Conservation (phyloP, 805 yeast genomes). For the Teunomyces panamensis region DNA sequence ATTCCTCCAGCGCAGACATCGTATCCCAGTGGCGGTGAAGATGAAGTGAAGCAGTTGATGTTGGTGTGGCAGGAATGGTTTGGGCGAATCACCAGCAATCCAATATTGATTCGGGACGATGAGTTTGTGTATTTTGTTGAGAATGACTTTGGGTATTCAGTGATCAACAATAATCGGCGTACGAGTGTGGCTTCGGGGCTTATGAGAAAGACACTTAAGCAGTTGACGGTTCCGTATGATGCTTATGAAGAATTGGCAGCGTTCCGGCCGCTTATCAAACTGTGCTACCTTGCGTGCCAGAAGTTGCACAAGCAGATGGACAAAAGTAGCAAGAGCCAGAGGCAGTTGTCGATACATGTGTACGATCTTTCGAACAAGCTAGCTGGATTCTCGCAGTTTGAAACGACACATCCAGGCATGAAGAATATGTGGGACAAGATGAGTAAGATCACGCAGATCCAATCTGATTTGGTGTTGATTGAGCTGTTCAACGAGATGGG, state of each 20-base stretch:
- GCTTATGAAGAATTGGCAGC: constrained; percentile 76
- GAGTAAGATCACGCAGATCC: constrained; percentile 61
- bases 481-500: constrained; percentile 73
- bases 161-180: constrained; percentile 55
- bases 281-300: constrained; percentile 58
- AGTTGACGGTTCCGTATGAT: constrained; percentile 88
- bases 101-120: constrained; percentile 80
- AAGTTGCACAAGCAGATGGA: constrained; percentile 54
- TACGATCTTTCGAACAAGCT: constrained; percentile 48
- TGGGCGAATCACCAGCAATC: constrained; percentile 65
- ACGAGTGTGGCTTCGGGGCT: constrained; percentile 76
- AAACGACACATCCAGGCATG: constrained; percentile 63
- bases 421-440: constrained; percentile 73
- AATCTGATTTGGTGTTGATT: constrained; percentile 74
- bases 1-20: constrained; percentile 73
- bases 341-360: constrained; percentile 45
- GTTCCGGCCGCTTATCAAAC: constrained; percentile 83
- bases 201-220: constrained; percentile 85
- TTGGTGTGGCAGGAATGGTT: constrained; percentile 82
- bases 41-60: constrained; percentile 60
- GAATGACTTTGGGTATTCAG: constrained; percentile 65
- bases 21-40: constrained; percentile 82
- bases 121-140: constrained; percentile 85
- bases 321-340: constrained; percentile 54
- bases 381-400: constrained; percentile 39